Evolutionary conservation across 805 yeast genomes (phyloP).

Genomic region (Metschnikowia gruessii): DNA sequence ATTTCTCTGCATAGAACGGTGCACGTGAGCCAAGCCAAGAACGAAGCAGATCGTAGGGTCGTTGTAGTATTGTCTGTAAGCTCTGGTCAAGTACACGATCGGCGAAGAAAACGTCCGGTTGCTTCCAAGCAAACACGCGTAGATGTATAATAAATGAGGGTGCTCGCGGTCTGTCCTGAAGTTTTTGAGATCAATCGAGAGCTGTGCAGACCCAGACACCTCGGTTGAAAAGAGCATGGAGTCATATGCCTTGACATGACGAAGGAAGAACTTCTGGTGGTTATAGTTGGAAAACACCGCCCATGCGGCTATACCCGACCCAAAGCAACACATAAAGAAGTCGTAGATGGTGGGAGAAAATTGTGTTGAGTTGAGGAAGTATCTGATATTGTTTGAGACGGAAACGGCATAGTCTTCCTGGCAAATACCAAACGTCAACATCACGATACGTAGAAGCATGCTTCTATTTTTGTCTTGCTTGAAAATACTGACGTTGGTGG

Average conservation of each 20-base stretch:
- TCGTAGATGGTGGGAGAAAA: conserved; percentile 69
- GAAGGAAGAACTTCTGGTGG: conserved; percentile 83
- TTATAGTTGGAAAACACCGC: conserved; percentile 70
- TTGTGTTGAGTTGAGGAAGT: conserved; percentile 63
- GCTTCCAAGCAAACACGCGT: conserved; percentile 75
- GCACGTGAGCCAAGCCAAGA: conserved; percentile 78
- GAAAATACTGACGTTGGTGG: conserved; percentile 77
- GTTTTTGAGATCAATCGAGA: conserved; percentile 51
- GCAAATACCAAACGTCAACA: conserved; percentile 53
- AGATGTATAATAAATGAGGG: conserved; percentile 72
- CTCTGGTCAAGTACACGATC: conserved; percentile 69
- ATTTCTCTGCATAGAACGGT: conserved; percentile 87
- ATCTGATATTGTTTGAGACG: conserved; percentile 58
- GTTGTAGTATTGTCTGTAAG: conserved; percentile 60
- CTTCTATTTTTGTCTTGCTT: conserved; percentile 59
- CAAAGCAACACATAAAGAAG: conserved; percentile 63
- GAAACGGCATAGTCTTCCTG: conserved; percentile 49
- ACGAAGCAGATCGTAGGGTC: conserved; percentile 80
- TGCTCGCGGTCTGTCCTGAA: conserved; percentile 39
- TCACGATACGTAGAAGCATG: conserved; percentile 59
- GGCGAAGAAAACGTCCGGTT: conserved; percentile 83
- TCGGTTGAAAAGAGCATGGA: conserved; percentile 50
- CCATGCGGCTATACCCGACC: conserved; percentile 57
- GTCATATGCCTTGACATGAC: conserved; percentile 90
- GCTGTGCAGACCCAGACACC: conserved; percentile 77